Base-by-base conservation (phyloP, 1,284 basidiomycete species). In the Jaminaea rosea region DNA sequence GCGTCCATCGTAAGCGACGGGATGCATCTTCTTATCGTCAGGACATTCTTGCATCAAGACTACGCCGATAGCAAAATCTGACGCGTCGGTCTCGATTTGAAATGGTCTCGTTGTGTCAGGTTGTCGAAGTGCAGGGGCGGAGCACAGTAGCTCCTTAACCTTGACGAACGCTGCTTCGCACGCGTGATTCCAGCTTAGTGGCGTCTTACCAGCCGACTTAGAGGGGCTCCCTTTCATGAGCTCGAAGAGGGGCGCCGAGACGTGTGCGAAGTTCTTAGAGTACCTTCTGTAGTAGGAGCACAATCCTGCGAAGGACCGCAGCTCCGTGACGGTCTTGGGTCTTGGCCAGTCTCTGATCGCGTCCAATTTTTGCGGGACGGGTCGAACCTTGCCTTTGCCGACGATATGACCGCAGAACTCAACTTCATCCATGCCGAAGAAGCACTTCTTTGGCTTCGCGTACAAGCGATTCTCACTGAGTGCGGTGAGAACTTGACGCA, bases 371-470 rank as follows among this genome's bases (percentile, higher is more conserved):
- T 41, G 26, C 7, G 42, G 37, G 9, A 44, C n/a, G 4, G 44
- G 41, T 19, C 34, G 23, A 11, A 50, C 31, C 15, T 17, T 15
- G 13, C 42, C 49, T 5, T 26, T 11, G 9, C 15, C 13, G 29
- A 50, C 31, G 4, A 24, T n/a, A 24, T 50, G 44, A 19, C 49
- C 49, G 19, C 41, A 46, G 44, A 45, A 50, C 17, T 50, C 49
- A 9, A 46, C 19, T n/a, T 32, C 21, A 13, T 6, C n/a, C 23
- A 24, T 13, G 15, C 5, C 21, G 26, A 50, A 45, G 49, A 36
- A 24, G 15, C 42, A 50, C 42, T 50, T 50, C 11, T 15, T 13
- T 1, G 31, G 21, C 19, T 50, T 50, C 7, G 42, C 41, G 26
- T 50, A 50, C 21, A 50, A 29, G 10, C n/a, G 7, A 17, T 42